Conservation (phyloP, 371 early-diverging fungal genomes). For the Mucor velutinosus region DNA sequence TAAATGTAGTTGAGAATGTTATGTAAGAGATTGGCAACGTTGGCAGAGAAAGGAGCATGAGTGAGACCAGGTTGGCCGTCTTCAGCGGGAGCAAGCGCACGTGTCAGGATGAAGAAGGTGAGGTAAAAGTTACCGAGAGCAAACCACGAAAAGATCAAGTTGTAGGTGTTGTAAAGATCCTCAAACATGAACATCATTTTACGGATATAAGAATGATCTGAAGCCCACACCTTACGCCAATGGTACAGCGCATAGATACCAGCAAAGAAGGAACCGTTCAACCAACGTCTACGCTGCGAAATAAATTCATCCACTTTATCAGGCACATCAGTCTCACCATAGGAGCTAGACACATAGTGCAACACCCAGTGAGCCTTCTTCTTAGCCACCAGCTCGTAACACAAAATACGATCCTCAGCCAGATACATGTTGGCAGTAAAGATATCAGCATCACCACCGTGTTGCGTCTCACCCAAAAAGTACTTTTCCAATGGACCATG, state of each 20-base stretch:
- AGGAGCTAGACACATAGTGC: constrained; percentile 67
- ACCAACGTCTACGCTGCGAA: constrained; percentile 87
- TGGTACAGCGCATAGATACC: constrained; percentile 63
- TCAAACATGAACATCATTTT: constrained; percentile 69
- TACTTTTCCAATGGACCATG: constrained; percentile 85
- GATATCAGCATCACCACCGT: constrained; percentile 69
- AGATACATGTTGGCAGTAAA: constrained; percentile 77
- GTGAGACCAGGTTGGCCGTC: constrained; percentile 18
- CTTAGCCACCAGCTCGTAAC: constrained; percentile 84
- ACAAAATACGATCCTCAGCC: constrained; percentile 89
- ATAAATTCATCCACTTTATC: constrained; percentile 76
- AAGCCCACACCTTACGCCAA: constrained; percentile 58
- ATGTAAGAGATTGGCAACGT: constrained; percentile 35
- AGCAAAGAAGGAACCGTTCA: constrained; percentile 81
- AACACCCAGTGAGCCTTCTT: constrained; percentile 70
- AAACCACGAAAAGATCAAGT: constrained; percentile 77
- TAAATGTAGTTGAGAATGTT: constrained; percentile 61
- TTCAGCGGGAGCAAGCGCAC: constrained; percentile 27
- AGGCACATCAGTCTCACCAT: constrained; percentile 89
- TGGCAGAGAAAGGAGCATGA: constrained; percentile 29
- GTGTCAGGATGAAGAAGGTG: constrained; percentile 76
- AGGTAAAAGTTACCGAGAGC: constrained; percentile 76
- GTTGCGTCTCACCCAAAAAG: constrained; percentile 92
- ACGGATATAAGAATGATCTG: constrained; percentile 64
- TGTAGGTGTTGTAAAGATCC: constrained; percentile 65